Evolutionary conservation across 768 basidiomycete species (phyloP).

Genomic region (Candolleomyces eurysporus): DNA sequence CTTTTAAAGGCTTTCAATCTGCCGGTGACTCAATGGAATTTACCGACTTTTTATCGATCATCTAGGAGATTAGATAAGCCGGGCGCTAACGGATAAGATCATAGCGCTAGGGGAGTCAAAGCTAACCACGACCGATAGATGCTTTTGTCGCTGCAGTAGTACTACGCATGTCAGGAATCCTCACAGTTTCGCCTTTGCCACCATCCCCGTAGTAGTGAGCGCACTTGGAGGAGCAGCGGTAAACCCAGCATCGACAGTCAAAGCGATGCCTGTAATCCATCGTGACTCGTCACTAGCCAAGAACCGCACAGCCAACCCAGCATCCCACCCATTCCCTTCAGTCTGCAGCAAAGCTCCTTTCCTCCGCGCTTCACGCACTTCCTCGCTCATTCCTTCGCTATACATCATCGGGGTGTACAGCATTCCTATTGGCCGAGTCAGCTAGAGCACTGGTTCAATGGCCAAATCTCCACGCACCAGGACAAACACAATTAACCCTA

Average conservation of each 20-base stretch:
- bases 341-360: conserved; percentile 36
- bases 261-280: conserved; percentile 40
- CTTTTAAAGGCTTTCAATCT: not conserved
- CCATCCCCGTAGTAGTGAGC: not conserved
- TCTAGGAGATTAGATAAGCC: conserved; percentile 3
- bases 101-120: not conserved
- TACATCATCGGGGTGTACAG: conserved; percentile 43
- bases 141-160: too few species aligned
- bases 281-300: conserved; percentile 40
- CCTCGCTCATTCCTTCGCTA: conserved; percentile 31
- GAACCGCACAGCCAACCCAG: conserved; percentile 37
- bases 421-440: conserved; percentile 24
- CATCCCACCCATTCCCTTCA: conserved; percentile 45
- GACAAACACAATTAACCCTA: conserved; percentile 40
- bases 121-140: too few species aligned
- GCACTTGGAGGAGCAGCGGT: conserved; percentile 27
- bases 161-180: too few species aligned
- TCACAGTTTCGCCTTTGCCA: not conserved
- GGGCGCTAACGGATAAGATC: not conserved
- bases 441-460: not conserved
- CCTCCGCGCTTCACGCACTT: conserved; percentile 34
- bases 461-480: conserved; percentile 24
- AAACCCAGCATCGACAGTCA: conserved; percentile 41
- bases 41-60: not conserved
- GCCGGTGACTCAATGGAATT: not conserved